Conservation (phyloP, 768 basidiomycete genomes). For the Galerina sulciceps region DNA sequence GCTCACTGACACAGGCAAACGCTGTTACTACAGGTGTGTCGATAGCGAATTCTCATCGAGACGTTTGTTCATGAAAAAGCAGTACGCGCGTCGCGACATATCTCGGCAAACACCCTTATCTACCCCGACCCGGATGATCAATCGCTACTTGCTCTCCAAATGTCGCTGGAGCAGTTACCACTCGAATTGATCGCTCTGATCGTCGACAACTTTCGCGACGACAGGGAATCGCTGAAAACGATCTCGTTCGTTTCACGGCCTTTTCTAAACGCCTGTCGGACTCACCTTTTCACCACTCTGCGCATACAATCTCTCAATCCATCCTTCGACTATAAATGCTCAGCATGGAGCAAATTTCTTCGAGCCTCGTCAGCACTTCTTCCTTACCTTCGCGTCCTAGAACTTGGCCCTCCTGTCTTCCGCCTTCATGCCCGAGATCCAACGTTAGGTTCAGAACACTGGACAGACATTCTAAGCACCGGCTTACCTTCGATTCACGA, state of each 20-base stretch:
- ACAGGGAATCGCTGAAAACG: constrained; percentile 1
- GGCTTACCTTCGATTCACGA: constrained; percentile 16
- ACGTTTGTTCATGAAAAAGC: no score
- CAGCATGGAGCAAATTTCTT: constrained; percentile 7
- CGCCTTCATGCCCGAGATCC: constrained; percentile 7
- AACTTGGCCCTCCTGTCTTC: constrained; percentile 18
- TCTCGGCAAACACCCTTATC: background rate
- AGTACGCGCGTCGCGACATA: no score
- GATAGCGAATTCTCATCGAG: no score
- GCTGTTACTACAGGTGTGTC: no score
- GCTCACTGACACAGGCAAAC: no score
- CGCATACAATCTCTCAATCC: constrained; percentile 15
- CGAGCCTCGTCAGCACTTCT: constrained; percentile 3
- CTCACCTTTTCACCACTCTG: constrained; percentile 15
- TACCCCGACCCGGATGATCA: background rate
- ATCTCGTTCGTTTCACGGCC: constrained; percentile 13
- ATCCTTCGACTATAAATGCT: constrained; percentile 16
- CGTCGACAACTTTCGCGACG: constrained; percentile 6
- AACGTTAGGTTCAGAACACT: constrained; percentile 1
- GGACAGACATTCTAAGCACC: background rate
- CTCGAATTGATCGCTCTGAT: constrained; percentile 13
- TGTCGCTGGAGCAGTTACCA: constrained; percentile 11
- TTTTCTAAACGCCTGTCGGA: constrained; percentile 13
- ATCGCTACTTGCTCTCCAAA: background rate
- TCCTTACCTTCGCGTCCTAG: constrained; percentile 10